Base-by-base conservation (phyloP, 2,329 filamentous ascomycete species). In the Aspergillus amoenus region DNA sequence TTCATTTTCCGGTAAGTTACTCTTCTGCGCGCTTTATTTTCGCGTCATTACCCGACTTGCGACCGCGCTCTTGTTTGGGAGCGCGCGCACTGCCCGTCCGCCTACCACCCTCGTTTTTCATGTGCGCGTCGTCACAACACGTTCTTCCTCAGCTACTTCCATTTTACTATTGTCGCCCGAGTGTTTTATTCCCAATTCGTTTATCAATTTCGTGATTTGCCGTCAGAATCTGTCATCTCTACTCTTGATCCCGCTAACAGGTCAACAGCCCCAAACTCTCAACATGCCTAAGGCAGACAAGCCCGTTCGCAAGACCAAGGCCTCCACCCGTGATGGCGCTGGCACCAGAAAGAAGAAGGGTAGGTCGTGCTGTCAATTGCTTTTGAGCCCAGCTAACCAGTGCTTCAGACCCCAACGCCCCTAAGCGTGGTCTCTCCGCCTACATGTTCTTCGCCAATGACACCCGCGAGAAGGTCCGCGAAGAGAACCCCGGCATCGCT, bases 381-480 rank as follows among this genome's bases (percentile, higher is more conserved):
- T 9, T 13, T 48, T 41, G 39, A 13, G n/a, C 21, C 21, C 12
- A n/a, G 49, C 46, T 57, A 57, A 61, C 66, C 47, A 66, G 46
- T 6, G 27, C n/a, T 37, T 41, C 70, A 96, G 93, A 97, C 80
- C 92, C 92, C 79, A 97, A 97, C 81, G 93, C 93, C 60, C 94
- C 94, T 77, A 99, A 97, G 92, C 92, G 94, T 80, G 94, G 93
- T 83, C 91, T 99, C 50, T 97, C 94, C 53, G 94, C 94, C 64
- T 99, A 99, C 87, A 99, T 99, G 94, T 97, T 97, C 89, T 99
- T 97, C 78, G 94, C 94, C 86, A 97, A 97, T 75, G 94, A 97
- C 81, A 91, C 97, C 82, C 93, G 94, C 70, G 93, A 97, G 76
- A 96, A 94, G 78, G 94, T 99, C 69, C 91, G 94, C 70, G 92